Evolutionary conservation across 257 asterid genomes (phyloP).

Genomic region (Ophiorrhiza pumila): DNA sequence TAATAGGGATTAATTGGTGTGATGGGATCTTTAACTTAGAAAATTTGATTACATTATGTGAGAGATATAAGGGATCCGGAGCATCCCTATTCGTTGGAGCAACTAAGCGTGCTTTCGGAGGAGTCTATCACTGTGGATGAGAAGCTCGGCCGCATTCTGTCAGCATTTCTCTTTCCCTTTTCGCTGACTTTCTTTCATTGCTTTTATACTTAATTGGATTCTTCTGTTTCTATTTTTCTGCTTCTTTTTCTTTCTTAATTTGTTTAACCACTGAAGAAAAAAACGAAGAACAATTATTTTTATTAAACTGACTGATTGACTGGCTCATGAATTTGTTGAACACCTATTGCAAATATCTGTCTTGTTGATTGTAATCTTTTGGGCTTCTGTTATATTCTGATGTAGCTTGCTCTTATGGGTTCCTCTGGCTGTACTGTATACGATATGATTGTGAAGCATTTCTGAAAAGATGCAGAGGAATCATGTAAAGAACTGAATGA

Average conservation of each 20-base stretch:
- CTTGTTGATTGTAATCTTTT: not conserved
- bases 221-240: not conserved
- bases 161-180: constrained; percentile 20
- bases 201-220: not conserved
- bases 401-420: not conserved
- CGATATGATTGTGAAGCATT: not conserved
- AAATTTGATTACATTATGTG: constrained; percentile 45
- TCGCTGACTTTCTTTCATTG: not conserved
- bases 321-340: not conserved
- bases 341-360: not conserved
- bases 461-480: not conserved
- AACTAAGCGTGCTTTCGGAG: constrained; percentile 85
- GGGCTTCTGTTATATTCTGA: not conserved
- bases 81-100: constrained; percentile 92
- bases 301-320: not conserved
- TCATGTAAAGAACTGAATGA: too few relatives aligned
- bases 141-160: constrained; percentile 79
- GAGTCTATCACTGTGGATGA: constrained; percentile 86
- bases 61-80: constrained; percentile 96
- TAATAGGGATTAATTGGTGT: not conserved
- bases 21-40: constrained; percentile 52
- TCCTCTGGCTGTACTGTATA: not conserved
- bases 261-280: not conserved
- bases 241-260: constrained; percentile 2
- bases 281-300: too few relatives aligned